Percentiles rank a stretch among this genome's conserved stretches.
phyloP scores from a whole-genome alignment of 768 basidiomycete species.

The Glaciozyma martinii region DNA sequence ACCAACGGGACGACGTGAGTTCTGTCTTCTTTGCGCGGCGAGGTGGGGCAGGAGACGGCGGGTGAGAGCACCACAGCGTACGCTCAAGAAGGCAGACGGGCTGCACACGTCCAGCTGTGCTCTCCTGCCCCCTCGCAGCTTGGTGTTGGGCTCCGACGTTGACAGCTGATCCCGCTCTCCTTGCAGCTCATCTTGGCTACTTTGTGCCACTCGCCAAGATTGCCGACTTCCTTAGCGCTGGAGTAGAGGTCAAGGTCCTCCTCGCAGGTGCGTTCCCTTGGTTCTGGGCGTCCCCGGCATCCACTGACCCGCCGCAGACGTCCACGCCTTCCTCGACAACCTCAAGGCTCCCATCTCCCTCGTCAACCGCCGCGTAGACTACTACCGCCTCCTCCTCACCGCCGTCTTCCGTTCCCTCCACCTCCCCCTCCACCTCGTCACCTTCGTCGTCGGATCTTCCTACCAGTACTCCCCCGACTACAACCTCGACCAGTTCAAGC shows the following conservation, averaged over 20 bases:
- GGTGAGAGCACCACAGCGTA: neutral
- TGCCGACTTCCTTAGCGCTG: constrained; percentile 87
- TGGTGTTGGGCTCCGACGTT: neutral
- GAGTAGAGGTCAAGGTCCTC: constrained; percentile 76
- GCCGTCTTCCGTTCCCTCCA: constrained; percentile 80
- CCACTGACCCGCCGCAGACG: constrained; percentile 47
- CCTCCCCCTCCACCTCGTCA: constrained; percentile 74
- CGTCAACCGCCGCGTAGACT: constrained; percentile 74
- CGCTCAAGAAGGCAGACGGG: too few relatives aligned
- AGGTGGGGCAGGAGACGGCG: neutral
- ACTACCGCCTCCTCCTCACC: constrained; percentile 74
- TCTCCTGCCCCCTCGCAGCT: too few relatives aligned
- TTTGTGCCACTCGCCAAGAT: constrained; percentile 92
- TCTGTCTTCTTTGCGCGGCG: neutral
- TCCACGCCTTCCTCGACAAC: constrained; percentile 96
- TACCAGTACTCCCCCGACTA: constrained; percentile 89
- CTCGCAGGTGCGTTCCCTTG: constrained; percentile 55
- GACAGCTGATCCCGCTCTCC: neutral
- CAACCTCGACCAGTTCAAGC: constrained; percentile 84
- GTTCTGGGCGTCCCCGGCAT: neutral
- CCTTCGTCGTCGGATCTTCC: constrained; percentile 78
- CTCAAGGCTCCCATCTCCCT: constrained; percentile 90
- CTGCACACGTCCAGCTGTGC: neutral
- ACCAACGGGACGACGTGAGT: constrained; percentile 85
- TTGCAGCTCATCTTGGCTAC: constrained; percentile 87